Base-by-base conservation (phyloP, 805 yeast genomes). In the Naumovozyma dairenensis region DNA sequence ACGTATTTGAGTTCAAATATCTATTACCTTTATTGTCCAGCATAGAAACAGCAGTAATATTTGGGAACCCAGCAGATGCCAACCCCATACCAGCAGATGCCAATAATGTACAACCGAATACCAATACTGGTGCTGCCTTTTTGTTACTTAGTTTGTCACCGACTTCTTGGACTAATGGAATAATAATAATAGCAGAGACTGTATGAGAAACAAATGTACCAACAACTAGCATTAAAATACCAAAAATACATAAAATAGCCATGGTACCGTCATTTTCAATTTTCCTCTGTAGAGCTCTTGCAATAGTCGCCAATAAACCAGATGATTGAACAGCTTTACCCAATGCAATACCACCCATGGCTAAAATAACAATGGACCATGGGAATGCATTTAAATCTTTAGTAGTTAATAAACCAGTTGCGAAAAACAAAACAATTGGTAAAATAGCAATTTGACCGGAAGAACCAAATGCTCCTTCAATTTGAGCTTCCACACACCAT, bases 31-130 rank as follows among this genome's bases (percentile, higher is more conserved):
- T 71, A 42, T 82, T 92, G 54, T 89, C 95, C 3, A 87, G 73
- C 80, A 84, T 79, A 42, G 96, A 84, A 40, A 92, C 84, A 0
- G 97, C 98, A 0, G 97, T 87, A 24, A 92, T 95, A 52, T 92
- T 89, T n/a, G 98, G 98, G 69, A 92, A 92, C 0, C 98, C 97
- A 0, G 94, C 80, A 0, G 97, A 87, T 2, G 97, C 96, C 37
- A 89, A 67, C 4, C 95, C 97, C 97, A 89, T 92, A 38, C 97
- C 98, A 35, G 83, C 80, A 0, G 96, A 86, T 14, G 93, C 79
- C 44, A 89, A 60, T 32, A 87, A 55, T 25, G 86, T 69, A 37
- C 63, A 57, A 29, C 65, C 64, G 32, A 65, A 63, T 32, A 63
- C 60, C 32, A 65, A 42, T 19, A 63, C 44, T 6, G 60, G 60